Base-by-base conservation (phyloP, 169 alveolate genomes). In the Plasmodium coatneyi region DNA sequence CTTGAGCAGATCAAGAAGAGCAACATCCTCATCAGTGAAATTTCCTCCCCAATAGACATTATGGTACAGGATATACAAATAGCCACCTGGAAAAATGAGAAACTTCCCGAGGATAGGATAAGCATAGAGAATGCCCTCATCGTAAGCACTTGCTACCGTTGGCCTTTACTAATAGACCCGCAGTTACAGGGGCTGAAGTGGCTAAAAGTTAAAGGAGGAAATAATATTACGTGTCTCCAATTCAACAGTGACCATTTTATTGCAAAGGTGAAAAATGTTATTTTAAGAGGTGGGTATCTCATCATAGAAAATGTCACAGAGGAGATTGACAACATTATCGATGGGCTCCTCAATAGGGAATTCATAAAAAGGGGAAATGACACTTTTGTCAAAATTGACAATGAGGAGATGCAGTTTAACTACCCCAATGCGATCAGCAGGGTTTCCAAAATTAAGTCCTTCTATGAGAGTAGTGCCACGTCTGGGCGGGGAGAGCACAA, bases 141-240 rank as follows among this genome's bases (percentile, higher is more conserved):
- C 46, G 98, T 99, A 54, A 96, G 98, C 12, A 97, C 98, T 76
- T 98, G 99, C 84, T 96, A 99, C 71, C 95, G 99, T 89, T 99
- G 99, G 99, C 99, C 99, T 43, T 93, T 99, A 70, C 96, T 99
- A 86, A 98, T 99, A 41, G 99, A 99, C 93, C 99, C 99, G 5
- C 99, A 99, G 96, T 96, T 98, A 95, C 99, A 99, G 96, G 99
- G 99, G 60, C 96, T 97, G 83, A 98, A 98, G 82, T 99, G 99
- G 99, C 97, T 99, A 89, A 98, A 98, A 96, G 98, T 98, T 79
- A 98, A 96, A 93, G 98, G 98, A 89, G 99, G 98, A 80, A 98
- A 97, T 56, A 98, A 97, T 34, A 95, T 98, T 82, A 96, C 98
- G n/a, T 96, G 97, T 52, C 96, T 98, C 19, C 98, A 98, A 89